Evolutionary conservation across 1,284 basidiomycete species (phyloP), one percentile per base, ranked within the genome.

Genomic region (Coniferiporia weirii): DNA sequence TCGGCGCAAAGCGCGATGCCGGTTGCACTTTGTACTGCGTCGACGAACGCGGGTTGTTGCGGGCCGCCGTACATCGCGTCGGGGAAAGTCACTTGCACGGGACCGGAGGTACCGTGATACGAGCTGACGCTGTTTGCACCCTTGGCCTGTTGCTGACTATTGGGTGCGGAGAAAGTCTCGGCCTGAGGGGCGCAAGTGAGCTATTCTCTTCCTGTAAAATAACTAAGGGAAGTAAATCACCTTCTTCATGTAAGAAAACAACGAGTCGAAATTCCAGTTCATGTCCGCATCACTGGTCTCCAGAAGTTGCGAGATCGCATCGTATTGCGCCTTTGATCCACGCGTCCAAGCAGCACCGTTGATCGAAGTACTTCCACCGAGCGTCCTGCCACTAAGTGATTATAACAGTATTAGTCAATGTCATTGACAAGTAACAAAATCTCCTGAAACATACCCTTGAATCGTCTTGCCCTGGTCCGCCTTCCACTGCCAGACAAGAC

Each of bases 331-430:
- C 20, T 73, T 73, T 27, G 78, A 66, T 1, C 79, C 84, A 8
- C 84, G 76, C 12, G 82, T 84, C 71, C 81, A 85, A 8, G 75
- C 71, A 9, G 72, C 81, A 34, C 83, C 83, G 65, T 86, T 86
- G 68, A 86, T 82, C 1, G 81, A 81, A 38, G 79, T 77, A 50
- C 77, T 75, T 1, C 84, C 84, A 34, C 84, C 84, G 2, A 87
- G 74, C 0, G 81, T 82, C 66, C 79, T 82, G 1, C 82, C 83
- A 27, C 79, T 79, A 46, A 27, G 7, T 34, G 44, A 27, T 27
- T 35, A 22, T 53, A 53, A 32, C 12, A 47, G n/a, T 44, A 9
- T 15, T 51, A 20, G 32, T 8, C 50, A 27, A 36, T 34, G 49
- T 47, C 9, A 22, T 19, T n/a, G 17, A 38, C n/a, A 34, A 43